Base-by-base conservation (phyloP, 331 rosid genomes). In the Pyracantha coccinea region DNA sequence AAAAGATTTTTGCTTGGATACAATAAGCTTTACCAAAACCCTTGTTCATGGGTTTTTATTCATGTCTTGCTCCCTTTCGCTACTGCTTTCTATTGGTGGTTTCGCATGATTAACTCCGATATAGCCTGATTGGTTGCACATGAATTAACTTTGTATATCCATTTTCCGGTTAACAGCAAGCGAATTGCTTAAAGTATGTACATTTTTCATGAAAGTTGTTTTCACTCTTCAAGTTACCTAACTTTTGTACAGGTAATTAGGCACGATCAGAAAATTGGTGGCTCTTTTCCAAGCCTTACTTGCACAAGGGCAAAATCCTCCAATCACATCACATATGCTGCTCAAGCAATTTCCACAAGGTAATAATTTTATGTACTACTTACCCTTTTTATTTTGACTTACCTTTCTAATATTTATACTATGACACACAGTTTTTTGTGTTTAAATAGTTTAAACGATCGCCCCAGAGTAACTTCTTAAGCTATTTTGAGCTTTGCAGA, bases 191-290 rank as follows among this genome's bases (percentile, higher is more conserved):
- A 9, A 55, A 20, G 9, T 24, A 59, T 23, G 32, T 59, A 3
- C n/a, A 24, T 4, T 25, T 25, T 10, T 15, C 33, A 16, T 60
- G 28, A 57, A 21, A 57, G 15, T 19, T 60, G 65, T 24, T 59
- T 23, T 57, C 16, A 24, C 16, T n/a, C 32, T 24, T 13, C 7
- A 28, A 23, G 54, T 84, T 16, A 24, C 72, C 60, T 41, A 41
- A 33, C 19, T 72, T 35, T 53, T 32, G 57, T 61, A 74, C 84
- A 92, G 96, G 66, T 77, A 24, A 67, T 53, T 61, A 81, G 60
- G 64, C 69, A 31, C 66, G 81, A 67, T 75, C 85, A 71, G 24
- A 77, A 61, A 68, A 73, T 76, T 16, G 57, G 78, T 38, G 84
- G 60, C 58, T 70, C 61, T 28, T 27, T 82, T 69, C 79, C 84